phyloP scores from a whole-genome alignment of 2,329 filamentous ascomycete genomes.

The Ophiostoma pallidulum region DNA sequence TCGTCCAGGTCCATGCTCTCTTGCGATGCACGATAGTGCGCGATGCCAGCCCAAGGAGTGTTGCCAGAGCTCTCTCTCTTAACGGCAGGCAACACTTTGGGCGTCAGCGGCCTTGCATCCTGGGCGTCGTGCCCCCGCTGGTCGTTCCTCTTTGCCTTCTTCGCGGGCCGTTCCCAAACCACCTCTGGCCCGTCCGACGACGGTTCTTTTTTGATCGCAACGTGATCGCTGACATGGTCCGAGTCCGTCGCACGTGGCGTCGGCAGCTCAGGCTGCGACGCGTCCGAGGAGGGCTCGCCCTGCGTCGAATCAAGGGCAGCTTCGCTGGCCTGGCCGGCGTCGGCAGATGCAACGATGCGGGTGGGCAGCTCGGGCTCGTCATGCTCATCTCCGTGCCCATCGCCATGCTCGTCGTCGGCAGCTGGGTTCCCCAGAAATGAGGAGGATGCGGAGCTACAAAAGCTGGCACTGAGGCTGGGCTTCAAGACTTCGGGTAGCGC shows the following conservation, averaged over 20 bases:
- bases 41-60: neutral
- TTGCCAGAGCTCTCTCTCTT: conserved; percentile 6
- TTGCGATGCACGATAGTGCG: conserved; percentile 24
- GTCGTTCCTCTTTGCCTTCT: conserved; percentile 35
- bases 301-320: conserved; percentile 12
- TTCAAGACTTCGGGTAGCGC: neutral
- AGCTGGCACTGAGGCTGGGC: conserved; percentile 10
- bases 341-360: neutral
- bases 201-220: conserved; percentile 39
- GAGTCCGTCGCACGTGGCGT: neutral
- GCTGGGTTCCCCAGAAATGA: neutral
- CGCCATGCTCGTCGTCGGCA: neutral
- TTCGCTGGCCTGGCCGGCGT: neutral
- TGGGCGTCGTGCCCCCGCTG: neutral
- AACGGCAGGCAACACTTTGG: neutral
- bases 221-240: neutral
- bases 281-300: conserved; percentile 9
- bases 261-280: neutral
- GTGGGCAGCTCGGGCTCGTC: neutral
- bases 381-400: no score
- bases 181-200: conserved; percentile 44
- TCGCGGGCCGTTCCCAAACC: conserved; percentile 39
- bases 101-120: neutral
- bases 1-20: conserved; percentile 55
- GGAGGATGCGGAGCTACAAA: neutral